Percentiles rank a stretch among this genome's conserved stretches.
Conservation (phyloP, 192 early-diverging fungal genomes). For the Mortierella hygrophila region DNA sequence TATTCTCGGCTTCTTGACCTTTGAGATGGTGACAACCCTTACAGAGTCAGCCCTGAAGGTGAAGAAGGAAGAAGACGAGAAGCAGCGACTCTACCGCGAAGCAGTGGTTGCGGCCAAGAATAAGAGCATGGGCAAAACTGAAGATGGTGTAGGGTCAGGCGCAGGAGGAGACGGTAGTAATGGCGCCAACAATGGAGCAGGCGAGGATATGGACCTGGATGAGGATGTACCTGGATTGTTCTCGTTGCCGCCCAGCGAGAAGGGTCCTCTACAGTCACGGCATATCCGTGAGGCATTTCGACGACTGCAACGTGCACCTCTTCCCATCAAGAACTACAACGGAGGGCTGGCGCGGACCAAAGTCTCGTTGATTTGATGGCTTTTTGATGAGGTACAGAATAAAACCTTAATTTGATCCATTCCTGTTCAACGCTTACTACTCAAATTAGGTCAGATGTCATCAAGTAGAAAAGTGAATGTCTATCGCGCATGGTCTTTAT, state of each 20-base stretch:
- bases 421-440: background rate
- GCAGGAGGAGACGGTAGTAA: slow-evolving; percentile 12
- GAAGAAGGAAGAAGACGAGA: slow-evolving; percentile 68
- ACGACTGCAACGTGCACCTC: slow-evolving; percentile 79
- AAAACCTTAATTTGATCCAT: background rate
- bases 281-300: slow-evolving; percentile 97
- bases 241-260: slow-evolving; percentile 80
- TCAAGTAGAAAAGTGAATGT: background rate
- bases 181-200: slow-evolving; percentile 22
- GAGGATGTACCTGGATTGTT: slow-evolving; percentile 75
- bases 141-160: slow-evolving; percentile 8
- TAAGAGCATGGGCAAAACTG: slow-evolving; percentile 30
- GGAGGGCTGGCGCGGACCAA: slow-evolving; percentile 80
- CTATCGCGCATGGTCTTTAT: background rate
- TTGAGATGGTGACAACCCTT: slow-evolving; percentile 93
- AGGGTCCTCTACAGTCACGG: slow-evolving; percentile 82
- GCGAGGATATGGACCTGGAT: slow-evolving; percentile 49
- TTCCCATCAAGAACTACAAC: slow-evolving; percentile 82
- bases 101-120: slow-evolving; percentile 42
- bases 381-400: background rate
- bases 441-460: background rate
- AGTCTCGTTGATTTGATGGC: slow-evolving; percentile 74
- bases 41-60: slow-evolving; percentile 90
- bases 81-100: slow-evolving; percentile 61
- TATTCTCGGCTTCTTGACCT: slow-evolving; percentile 95